Percentiles rank a stretch among this genome's conserved stretches.
phyloP scores from a whole-genome alignment of 192 early-diverging fungal species.

The Rhizophagus prolifer region DNA sequence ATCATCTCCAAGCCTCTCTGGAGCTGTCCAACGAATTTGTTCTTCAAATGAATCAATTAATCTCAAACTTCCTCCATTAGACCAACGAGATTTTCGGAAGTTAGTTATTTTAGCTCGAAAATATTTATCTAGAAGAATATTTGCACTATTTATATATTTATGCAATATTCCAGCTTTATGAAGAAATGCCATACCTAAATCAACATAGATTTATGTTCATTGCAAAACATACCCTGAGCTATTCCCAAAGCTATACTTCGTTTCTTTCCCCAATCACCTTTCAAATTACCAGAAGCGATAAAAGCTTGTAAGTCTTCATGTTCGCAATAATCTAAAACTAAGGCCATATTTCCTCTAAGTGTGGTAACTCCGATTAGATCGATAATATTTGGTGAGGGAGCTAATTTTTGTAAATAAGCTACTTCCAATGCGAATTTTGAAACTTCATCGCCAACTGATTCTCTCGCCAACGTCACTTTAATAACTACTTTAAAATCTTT shows the following conservation, averaged over 20 bases:
- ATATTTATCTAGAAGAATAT: constrained; percentile 19
- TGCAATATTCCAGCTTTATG: constrained; percentile 31
- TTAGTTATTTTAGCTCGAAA: constrained; percentile 30
- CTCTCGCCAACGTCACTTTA: constrained; percentile 18
- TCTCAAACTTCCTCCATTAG: neutral
- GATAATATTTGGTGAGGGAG: constrained; percentile 25
- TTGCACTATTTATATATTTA: constrained; percentile 29
- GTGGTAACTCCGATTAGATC: constrained; percentile 22
- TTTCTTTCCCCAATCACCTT: constrained; percentile 30
- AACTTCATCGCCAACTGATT: neutral
- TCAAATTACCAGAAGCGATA: constrained; percentile 14
- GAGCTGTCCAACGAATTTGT: constrained; percentile 33
- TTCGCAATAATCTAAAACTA: constrained; percentile 25
- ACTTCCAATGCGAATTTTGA: constrained; percentile 18
- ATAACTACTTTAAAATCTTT: constrained; percentile 14
- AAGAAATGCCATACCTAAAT: constrained; percentile 23
- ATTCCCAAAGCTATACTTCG: constrained; percentile 23
- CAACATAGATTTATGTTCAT: too few relatives aligned
- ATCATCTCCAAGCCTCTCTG: constrained; percentile 26
- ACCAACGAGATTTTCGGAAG: constrained; percentile 28
- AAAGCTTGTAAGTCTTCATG: constrained; percentile 22
- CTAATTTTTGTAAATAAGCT: constrained; percentile 23
- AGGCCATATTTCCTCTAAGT: constrained; percentile 1
- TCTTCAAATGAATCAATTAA: constrained; percentile 25
- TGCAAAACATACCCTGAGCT: constrained; percentile 8